phyloP scores from a whole-genome alignment of 345 rosid genomes.

The Camelina laxa region DNA sequence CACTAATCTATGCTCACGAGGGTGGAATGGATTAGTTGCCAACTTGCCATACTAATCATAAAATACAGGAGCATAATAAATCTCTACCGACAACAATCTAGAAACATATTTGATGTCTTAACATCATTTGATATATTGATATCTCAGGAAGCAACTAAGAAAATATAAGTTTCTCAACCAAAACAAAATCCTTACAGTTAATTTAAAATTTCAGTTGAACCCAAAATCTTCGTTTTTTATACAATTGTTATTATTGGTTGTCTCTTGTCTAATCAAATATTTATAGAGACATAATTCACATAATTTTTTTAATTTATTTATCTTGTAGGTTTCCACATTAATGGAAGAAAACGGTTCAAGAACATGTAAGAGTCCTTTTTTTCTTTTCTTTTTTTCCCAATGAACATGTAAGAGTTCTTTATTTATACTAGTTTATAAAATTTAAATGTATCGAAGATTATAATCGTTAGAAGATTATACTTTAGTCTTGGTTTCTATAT shows the following conservation, averaged over 20 bases:
- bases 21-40: neutral
- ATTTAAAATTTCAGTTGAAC: neutral
- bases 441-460: neutral
- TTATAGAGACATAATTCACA: neutral
- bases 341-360: neutral
- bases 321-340: neutral
- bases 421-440: too few species aligned
- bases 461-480: neutral
- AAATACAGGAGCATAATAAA: neutral
- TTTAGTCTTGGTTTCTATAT: constrained; percentile 7
- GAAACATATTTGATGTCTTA: neutral
- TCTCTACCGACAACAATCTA: constrained; percentile 16
- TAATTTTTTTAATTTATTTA: neutral
- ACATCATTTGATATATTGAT: neutral
- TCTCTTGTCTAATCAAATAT: neutral
- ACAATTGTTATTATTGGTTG: neutral
- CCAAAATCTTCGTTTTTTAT: neutral
- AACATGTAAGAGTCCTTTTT: neutral
- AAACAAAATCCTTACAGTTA: neutral
- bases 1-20: neutral
- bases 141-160: neutral
- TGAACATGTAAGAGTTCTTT: neutral
- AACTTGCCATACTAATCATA: neutral
- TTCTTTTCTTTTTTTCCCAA: too few species aligned
- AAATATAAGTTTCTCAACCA: neutral